Base-by-base conservation (phyloP, 1,284 basidiomycete species). In the Naganishia albida region DNA sequence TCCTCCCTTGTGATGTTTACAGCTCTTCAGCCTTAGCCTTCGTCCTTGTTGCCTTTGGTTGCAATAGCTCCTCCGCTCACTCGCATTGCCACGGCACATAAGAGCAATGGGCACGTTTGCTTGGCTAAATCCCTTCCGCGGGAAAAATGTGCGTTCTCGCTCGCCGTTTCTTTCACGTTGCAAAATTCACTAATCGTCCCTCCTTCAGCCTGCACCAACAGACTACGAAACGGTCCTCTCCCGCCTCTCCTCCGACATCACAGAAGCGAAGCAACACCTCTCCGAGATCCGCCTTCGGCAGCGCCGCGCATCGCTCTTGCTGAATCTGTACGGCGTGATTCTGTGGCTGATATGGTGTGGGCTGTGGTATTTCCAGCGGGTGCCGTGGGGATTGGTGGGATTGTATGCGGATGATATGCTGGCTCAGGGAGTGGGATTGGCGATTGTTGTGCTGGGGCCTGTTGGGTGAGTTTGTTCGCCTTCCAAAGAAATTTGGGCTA, bases 211-310 rank as follows among this genome's bases (percentile, higher is more conserved):
- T 56, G 67, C 74, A n/a, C 50, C 75, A n/a, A 72, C 74, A 62
- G 82, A 84, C 73, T 85, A 83, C 70, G 83, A 84, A 66, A 79
- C 80, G 2, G 74, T 83, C 26, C 80, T 85, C 13, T 75, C 80
- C 4, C 73, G 73, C 1, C 76, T 84, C 12, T 79, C 81, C 18
- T 73, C 74, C 23, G 79, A 82, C 30, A 83, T 85, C 68, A 72
- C 75, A 34, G 75, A 77, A 16, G 79, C 81, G 26, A 89, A 95
- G 77, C 84, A 86, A 40, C 85, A 87, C 66, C 86, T 99, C 8
- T 88, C 90, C 0, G 93, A 94, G 75, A 90, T 98, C 72, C 86
- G 91, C 12, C 80, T 91, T 54, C 86, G 93, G 26, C 89, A 97
- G 77, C 85, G 92, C 43, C 84, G 93, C 2, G 83, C 90, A 2